Percentiles rank a stretch among this genome's conserved stretches.
Conservation (phyloP, 768 basidiomycete species). For the Pleurotus salmoneostramineus region DNA sequence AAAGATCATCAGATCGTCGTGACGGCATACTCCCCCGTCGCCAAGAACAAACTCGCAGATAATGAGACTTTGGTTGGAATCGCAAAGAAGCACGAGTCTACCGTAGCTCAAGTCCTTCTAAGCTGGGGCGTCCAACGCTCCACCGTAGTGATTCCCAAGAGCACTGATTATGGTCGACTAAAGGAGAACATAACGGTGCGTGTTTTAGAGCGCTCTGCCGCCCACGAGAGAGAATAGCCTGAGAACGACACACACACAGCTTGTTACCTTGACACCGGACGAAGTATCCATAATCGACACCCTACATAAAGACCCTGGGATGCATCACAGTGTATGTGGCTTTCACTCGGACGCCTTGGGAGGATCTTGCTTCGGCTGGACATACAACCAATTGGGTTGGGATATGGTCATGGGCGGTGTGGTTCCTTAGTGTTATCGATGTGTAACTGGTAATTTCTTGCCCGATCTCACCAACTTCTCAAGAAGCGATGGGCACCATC, state of each 20-base stretch:
- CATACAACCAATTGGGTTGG: constrained; percentile 33
- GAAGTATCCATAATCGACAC: constrained; percentile 34
- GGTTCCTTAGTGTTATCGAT: background rate
- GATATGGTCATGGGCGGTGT: constrained; percentile 24
- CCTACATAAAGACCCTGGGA: constrained; percentile 32
- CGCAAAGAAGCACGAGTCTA: constrained; percentile 22
- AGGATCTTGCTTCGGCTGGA: constrained; percentile 31
- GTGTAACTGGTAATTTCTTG: background rate
- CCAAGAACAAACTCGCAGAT: constrained; percentile 16
- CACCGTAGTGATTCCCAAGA: constrained; percentile 62
- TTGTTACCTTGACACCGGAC: constrained; percentile 26
- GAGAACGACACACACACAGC: constrained; percentile 6
- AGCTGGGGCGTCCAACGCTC: constrained; percentile 64
- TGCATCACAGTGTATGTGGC: constrained; percentile 32
- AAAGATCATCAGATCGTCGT: constrained; percentile 34
- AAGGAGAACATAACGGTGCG: constrained; percentile 40
- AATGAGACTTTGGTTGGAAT: constrained; percentile 23
- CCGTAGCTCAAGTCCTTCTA: constrained; percentile 51
- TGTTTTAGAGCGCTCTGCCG: background rate
- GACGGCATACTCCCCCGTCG: constrained; percentile 45
- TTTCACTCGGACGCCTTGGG: constrained; percentile 25
- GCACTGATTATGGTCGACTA: constrained; percentile 42
- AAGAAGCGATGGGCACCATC: background rate
- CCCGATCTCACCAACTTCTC: background rate
- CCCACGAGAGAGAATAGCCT: no score